Evolutionary conservation across 2,329 filamentous ascomycete species (phyloP).

Genomic region (Penicillium rolfsii): DNA sequence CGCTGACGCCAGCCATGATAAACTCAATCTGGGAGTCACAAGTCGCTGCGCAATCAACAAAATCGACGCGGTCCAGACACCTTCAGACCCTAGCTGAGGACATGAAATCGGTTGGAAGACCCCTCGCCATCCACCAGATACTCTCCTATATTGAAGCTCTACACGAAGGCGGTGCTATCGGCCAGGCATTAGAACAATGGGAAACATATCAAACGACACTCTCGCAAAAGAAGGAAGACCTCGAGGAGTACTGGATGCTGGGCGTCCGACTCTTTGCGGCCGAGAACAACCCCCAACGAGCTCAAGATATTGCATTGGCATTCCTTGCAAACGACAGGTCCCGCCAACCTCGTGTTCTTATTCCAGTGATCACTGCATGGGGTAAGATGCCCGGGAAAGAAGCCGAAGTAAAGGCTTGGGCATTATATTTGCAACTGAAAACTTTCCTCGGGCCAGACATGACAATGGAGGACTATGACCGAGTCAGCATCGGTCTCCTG

Average conservation of each 20-base stretch:
- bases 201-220: constrained; percentile 60
- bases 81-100: constrained; percentile 67
- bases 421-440: constrained; percentile 67
- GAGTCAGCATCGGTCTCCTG: constrained; percentile 71
- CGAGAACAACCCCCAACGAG: constrained; percentile 51
- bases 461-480: constrained; percentile 75
- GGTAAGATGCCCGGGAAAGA: constrained; percentile 56
- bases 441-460: constrained; percentile 63
- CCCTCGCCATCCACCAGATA: constrained; percentile 61
- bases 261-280: constrained; percentile 57
- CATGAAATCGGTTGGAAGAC: constrained; percentile 62
- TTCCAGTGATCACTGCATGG: constrained; percentile 72
- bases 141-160: constrained; percentile 70
- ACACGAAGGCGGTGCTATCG: constrained; percentile 64
- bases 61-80: constrained; percentile 60
- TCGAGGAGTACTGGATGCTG: constrained; percentile 50
- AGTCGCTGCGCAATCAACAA: constrained; percentile 47
- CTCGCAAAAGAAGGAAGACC: constrained; percentile 47
- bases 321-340: constrained; percentile 50
- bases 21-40: constrained; percentile 67
- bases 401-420: constrained; percentile 65
- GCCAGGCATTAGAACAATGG: constrained; percentile 66
- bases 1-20: constrained; percentile 65
- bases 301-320: constrained; percentile 53
- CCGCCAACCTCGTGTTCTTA: constrained; percentile 45